Evolutionary conservation across 1,284 basidiomycete species (phyloP).

Genomic region (Singerocomus rubriflavus): DNA sequence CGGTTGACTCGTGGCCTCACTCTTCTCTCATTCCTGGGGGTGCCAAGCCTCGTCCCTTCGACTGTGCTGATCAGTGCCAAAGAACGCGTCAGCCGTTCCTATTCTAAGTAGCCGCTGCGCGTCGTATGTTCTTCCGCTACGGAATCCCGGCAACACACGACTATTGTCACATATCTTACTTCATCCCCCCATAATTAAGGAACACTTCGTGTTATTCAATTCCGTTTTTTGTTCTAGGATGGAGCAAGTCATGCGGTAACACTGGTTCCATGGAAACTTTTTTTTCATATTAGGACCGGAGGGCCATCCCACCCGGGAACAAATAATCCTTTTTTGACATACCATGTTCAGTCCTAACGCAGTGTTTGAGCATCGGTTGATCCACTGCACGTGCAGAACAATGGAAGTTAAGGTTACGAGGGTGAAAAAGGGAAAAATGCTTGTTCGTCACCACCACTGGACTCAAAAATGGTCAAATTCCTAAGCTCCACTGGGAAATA

Average conservation of each 20-base stretch:
- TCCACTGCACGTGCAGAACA: constrained; percentile 30
- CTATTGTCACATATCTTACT: constrained; percentile 27
- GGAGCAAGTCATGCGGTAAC: constrained; percentile 24
- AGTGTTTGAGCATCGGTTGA: constrained; percentile 28
- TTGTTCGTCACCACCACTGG: constrained; percentile 10
- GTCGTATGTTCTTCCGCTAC: constrained; percentile 28
- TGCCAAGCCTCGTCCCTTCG: constrained; percentile 25
- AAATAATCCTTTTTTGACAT: constrained; percentile 24
- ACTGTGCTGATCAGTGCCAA: constrained; percentile 14
- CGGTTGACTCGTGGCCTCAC: constrained; percentile 31
- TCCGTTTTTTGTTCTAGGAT: constrained; percentile 25
- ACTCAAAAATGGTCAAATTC: constrained; percentile 29
- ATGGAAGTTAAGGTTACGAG: constrained; percentile 30
- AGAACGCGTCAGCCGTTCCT: constrained; percentile 15
- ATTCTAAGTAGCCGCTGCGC: constrained; percentile 25
- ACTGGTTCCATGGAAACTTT: constrained; percentile 27
- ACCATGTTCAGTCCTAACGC: constrained; percentile 17
- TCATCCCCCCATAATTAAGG: constrained; percentile 31
- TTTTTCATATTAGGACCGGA: constrained; percentile 31
- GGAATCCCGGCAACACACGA: constrained; percentile 26
- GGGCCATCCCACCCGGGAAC: constrained; percentile 21
- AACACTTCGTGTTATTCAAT: constrained; percentile 24
- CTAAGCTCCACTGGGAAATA: constrained; percentile 23
- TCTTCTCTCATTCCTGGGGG: constrained; percentile 18
- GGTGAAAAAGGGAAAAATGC: constrained; percentile 25